Evolutionary conservation across 75 land plant genomes (phyloP).

Genomic region (Picea glauca): DNA sequence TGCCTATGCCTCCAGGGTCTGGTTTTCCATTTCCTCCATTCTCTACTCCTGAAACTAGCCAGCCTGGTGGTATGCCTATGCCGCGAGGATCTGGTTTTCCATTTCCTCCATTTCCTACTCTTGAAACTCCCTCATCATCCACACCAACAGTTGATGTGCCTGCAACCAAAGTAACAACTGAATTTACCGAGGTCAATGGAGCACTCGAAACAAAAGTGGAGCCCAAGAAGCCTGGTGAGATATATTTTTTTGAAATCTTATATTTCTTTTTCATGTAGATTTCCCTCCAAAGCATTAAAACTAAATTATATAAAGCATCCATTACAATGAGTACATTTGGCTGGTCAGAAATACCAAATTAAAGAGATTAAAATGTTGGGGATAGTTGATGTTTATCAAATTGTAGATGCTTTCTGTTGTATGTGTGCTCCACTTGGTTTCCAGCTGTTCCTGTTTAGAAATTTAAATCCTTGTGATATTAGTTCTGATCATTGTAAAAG

Average conservation of each 20-base stretch:
- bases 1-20: slow-evolving; percentile 53
- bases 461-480: neutral
- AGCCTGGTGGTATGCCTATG: slow-evolving; percentile 47
- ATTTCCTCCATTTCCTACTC: slow-evolving; percentile 35
- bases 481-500: too few species aligned
- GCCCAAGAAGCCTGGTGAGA: slow-evolving; percentile 57
- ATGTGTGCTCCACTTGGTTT: neutral
- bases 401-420: neutral
- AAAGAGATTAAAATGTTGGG: neutral
- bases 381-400: neutral
- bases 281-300: neutral
- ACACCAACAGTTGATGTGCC: slow-evolving; percentile 56
- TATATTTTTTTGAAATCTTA: neutral
- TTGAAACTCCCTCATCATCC: slow-evolving; percentile 17
- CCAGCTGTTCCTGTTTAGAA: neutral
- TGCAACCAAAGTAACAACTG: slow-evolving; percentile 40
- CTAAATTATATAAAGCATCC: neutral
- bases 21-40: slow-evolving; percentile 53
- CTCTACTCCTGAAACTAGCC: slow-evolving; percentile 27
- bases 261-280: neutral
- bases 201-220: slow-evolving; percentile 32
- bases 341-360: neutral
- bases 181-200: slow-evolving; percentile 28
- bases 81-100: slow-evolving; percentile 56
- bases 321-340: neutral